A percentile compares a stretch with the other conserved stretches of the same genome.
phyloP scores from a whole-genome alignment of 306 rosid genomes.

The Vicia villosa region DNA sequence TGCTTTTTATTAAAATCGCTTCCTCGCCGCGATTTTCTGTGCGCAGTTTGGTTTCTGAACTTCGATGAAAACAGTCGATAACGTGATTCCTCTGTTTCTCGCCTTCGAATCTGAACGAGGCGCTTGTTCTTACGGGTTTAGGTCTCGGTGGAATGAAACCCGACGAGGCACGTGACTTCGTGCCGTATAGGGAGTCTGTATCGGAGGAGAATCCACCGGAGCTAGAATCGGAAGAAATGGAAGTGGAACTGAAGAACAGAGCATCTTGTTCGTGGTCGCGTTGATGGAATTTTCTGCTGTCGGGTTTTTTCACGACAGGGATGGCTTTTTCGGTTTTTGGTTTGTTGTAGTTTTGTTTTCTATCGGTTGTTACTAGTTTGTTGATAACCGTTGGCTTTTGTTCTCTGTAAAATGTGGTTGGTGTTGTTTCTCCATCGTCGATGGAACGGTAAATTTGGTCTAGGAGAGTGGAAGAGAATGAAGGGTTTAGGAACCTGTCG shows the following conservation, averaged over 20 bases:
- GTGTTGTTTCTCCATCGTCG: slow-evolving; percentile 58
- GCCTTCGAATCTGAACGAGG: slow-evolving; percentile 37
- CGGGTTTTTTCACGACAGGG: slow-evolving; percentile 12
- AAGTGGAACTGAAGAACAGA: too few relatives aligned
- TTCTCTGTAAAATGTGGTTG: slow-evolving; percentile 50
- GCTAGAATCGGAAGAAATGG: slow-evolving; percentile 35
- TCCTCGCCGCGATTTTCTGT: slow-evolving; percentile 36
- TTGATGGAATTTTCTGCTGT: slow-evolving; percentile 38
- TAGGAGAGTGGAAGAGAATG: slow-evolving; percentile 81
- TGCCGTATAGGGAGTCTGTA: slow-evolving; percentile 50
- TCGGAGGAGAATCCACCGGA: slow-evolving; percentile 87
- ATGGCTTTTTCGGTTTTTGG: slow-evolving; percentile 20
- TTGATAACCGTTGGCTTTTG: slow-evolving; percentile 40
- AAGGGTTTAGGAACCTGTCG: slow-evolving; percentile 45
- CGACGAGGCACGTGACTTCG: slow-evolving; percentile 27
- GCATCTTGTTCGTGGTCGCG: too few relatives aligned
- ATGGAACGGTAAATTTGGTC: slow-evolving; percentile 89
- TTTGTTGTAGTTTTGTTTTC: slow-evolving; percentile 26
- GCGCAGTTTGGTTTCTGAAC: slow-evolving; percentile 8
- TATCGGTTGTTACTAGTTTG: slow-evolving; percentile 47
- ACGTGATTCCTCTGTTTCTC: slow-evolving; percentile 38
- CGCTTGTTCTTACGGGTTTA: slow-evolving; percentile 47
- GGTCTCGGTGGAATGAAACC: slow-evolving; percentile 48
- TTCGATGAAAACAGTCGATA: slow-evolving; percentile 35
- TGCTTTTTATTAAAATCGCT: slow-evolving; percentile 48